Conservation (phyloP, 2,329 filamentous ascomycete species). For the Hypoxylon sp. region DNA sequence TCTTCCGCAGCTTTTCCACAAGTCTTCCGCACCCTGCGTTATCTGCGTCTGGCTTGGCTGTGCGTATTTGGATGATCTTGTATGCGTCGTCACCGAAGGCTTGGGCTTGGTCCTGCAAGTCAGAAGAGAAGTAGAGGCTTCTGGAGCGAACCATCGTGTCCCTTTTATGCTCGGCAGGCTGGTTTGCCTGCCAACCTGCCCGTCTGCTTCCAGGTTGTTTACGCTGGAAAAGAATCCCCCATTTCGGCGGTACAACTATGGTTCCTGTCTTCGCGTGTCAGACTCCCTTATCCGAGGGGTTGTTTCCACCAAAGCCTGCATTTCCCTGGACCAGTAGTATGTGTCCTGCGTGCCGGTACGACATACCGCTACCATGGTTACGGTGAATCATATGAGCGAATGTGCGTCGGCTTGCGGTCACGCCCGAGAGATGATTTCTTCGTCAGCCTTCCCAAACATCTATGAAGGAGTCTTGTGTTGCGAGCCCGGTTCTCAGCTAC, state of each 20-base stretch:
- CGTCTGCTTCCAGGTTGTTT: background rate
- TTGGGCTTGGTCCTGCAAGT: too few relatives aligned
- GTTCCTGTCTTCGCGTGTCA: slow-evolving; percentile 18
- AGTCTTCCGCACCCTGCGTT: slow-evolving; percentile 1
- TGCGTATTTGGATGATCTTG: slow-evolving; percentile 24
- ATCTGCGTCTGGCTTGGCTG: background rate
- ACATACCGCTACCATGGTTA: slow-evolving; percentile 23
- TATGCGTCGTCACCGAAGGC: slow-evolving; percentile 5
- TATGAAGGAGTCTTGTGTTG: slow-evolving; percentile 27
- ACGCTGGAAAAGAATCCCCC: slow-evolving; percentile 8
- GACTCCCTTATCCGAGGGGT: slow-evolving; percentile 27
- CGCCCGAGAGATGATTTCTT: slow-evolving; percentile 18
- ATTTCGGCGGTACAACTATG: slow-evolving; percentile 5
- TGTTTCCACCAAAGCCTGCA: slow-evolving; percentile 25
- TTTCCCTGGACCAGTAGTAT: slow-evolving; percentile 25
- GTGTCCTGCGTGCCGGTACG: slow-evolving; percentile 17
- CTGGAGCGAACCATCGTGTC: slow-evolving; percentile 9
- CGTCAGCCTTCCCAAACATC: slow-evolving; percentile 8
- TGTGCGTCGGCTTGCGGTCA: slow-evolving; percentile 12
- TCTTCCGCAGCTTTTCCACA: slow-evolving; percentile 6
- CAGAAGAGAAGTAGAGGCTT: slow-evolving; percentile 16
- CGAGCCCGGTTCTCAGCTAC: slow-evolving; percentile 14
- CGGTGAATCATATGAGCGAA: slow-evolving; percentile 6
- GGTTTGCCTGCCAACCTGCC: slow-evolving; percentile 1
- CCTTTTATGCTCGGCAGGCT: slow-evolving; percentile 20